phyloP scores from a whole-genome alignment of 2,329 filamentous ascomycete species.

The Nemania sp. region DNA sequence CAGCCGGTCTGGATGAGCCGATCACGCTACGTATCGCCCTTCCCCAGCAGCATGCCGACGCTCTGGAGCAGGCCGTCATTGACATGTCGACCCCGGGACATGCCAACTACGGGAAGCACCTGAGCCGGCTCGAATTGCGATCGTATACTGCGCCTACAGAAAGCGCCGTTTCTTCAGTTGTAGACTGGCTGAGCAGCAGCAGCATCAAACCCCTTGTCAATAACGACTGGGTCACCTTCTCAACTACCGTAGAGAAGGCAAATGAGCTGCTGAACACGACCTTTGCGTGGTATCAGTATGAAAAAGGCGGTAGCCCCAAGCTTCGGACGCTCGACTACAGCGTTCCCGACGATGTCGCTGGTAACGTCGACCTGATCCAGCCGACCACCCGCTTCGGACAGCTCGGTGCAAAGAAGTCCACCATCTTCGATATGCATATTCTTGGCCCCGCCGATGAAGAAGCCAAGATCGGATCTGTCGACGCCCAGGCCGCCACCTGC shows the following conservation, averaged over 20 bases:
- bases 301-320: slow-evolving; percentile 45
- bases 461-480: slow-evolving; percentile 16
- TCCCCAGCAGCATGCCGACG: slow-evolving; percentile 34
- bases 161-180: slow-evolving; percentile 45
- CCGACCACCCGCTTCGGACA: slow-evolving; percentile 55
- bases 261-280: slow-evolving; percentile 52
- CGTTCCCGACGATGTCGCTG: slow-evolving; percentile 42
- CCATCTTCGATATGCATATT: slow-evolving; percentile 36
- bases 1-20: slow-evolving; percentile 30
- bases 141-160: slow-evolving; percentile 50
- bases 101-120: slow-evolving; percentile 52
- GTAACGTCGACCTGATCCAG: slow-evolving; percentile 51
- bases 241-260: slow-evolving; percentile 45
- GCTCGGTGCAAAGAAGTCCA: slow-evolving; percentile 39
- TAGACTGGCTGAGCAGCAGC: slow-evolving; percentile 49
- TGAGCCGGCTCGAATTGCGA: slow-evolving; percentile 52
- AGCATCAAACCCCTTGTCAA: slow-evolving; percentile 44
- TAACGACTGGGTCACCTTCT: slow-evolving; percentile 47
- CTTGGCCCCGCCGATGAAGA: slow-evolving; percentile 31
- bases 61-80: slow-evolving; percentile 49
- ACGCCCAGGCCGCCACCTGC: slow-evolving; percentile 38
- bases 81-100: slow-evolving; percentile 54
- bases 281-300: slow-evolving; percentile 49
- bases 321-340: slow-evolving; percentile 43
- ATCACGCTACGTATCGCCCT: slow-evolving; percentile 34